Base-by-base conservation (phyloP, 306 rosid genomes). In the Dryas alaskensis region DNA sequence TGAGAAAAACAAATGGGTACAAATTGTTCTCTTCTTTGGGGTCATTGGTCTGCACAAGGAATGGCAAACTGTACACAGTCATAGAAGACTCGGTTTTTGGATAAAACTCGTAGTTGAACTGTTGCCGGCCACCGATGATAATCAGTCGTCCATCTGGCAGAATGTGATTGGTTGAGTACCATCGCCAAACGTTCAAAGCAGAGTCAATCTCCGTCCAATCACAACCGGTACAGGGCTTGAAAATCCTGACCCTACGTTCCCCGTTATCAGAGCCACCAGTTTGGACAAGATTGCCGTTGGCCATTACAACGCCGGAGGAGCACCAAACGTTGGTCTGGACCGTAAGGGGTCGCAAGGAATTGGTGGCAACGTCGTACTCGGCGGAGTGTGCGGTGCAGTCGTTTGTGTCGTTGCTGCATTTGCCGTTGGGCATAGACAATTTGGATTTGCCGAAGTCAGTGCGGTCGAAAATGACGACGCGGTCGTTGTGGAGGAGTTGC, bases 181-280 rank as follows among this genome's bases (percentile, higher is more conserved):
- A 87, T 60, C 96, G 25, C 2, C 17, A 50, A 0, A 51, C 86
- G 0, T 22, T 37, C 1, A 89, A 71, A 25, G 69, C 85, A 3
- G 9, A 2, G 0, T 17, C 43, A 0, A 62, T 2, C 62, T 89
- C 96, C 0, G 3, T 0, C 92, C 96, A 87, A 45, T 90, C 86
- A 40, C 86, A 81, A 0, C 8, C 31, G 2, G 74, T 12, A 19
- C 90, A 87, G 0, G 97, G 81, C 2, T 5, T 6, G 69, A 64
- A 78, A 27, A 7, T 55, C 73, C 97, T 75, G 1, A 73, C 81
- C 3, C 12, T 16, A 1, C 68, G 80, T 0, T 79, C 85, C 0
- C 97, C 97, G 0, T 89, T 92, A 22, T 84, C 84, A 76, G 65
- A 92, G 0, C 97, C 97, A 0, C 97, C 96, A 1, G 94, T 92